phyloP scores from a whole-genome alignment of 1,284 basidiomycete genomes.

The Puccinia horiana region DNA sequence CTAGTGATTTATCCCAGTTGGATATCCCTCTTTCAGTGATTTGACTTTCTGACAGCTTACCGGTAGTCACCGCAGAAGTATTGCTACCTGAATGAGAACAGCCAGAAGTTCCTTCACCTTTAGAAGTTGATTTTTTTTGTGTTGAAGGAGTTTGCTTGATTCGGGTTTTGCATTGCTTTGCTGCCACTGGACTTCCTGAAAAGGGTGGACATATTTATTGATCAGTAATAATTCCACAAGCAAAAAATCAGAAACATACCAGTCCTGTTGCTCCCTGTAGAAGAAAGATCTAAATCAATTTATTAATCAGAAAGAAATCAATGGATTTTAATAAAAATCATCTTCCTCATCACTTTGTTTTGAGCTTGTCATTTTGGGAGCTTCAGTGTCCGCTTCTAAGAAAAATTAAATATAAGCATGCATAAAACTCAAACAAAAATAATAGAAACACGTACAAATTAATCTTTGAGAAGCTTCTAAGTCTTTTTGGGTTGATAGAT shows the following conservation, averaged over 20 bases:
- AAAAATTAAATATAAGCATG: not conserved
- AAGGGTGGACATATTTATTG: not conserved
- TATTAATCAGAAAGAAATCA: not conserved
- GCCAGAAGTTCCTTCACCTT: not conserved
- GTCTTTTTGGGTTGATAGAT: not conserved
- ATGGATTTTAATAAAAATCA: not conserved
- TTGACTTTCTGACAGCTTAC: no score
- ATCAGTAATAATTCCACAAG: not conserved
- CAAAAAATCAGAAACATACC: not conserved
- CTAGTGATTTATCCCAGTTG: no score
- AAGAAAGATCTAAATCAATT: not conserved
- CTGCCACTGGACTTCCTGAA: not conserved
- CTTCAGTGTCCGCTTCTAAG: not conserved
- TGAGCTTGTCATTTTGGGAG: not conserved
- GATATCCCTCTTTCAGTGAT: no score
- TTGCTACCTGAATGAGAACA: not conserved
- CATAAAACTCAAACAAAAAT: not conserved
- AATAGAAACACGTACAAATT: not conserved
- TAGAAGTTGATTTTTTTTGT: not conserved
- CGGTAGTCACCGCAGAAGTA: not conserved
- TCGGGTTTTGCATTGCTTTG: not conserved
- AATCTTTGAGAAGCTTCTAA: not conserved
- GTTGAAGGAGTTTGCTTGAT: not conserved
- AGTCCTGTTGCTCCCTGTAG: not conserved
- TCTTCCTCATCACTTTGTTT: not conserved